These are phyloP conservation scores for Blastobotrys robertii DNA, from an alignment of 805 yeast species.

Conservation along the genomic window DNA sequence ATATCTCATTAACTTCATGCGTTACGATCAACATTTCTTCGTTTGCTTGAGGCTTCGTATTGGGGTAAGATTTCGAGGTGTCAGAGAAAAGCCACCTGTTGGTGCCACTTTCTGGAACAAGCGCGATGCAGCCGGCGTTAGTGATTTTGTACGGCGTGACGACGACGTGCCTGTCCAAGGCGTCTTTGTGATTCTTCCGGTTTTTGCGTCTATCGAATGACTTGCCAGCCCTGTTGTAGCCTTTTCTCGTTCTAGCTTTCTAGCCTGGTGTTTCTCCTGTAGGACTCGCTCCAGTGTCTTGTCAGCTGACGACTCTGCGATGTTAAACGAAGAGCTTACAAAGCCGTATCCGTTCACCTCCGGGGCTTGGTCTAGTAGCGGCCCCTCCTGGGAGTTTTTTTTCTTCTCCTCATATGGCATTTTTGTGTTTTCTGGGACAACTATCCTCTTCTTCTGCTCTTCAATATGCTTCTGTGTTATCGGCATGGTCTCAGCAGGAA, in stretches of 20 bases:
- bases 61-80: too few species aligned
- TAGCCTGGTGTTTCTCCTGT: conserved; percentile 4
- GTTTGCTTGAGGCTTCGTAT: too few species aligned
- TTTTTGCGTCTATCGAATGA: conserved; percentile 4
- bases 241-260: conserved; percentile 2
- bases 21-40: too few species aligned
- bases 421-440: too few species aligned
- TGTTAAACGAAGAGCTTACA: conserved; percentile 12
- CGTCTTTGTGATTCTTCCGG: conserved; percentile 9
- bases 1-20: conserved; percentile 2
- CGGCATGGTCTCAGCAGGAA: not conserved
- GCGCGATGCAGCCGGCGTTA: conserved; percentile 11
- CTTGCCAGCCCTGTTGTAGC: not conserved
- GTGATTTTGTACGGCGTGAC: not conserved
- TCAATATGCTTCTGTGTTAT: not conserved
- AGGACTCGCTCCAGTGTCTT: not conserved
- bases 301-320: conserved; percentile 7
- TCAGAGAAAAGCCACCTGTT: too few species aligned
- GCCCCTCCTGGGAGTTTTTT: too few species aligned
- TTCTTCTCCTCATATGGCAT: too few species aligned
- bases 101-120: too few species aligned
- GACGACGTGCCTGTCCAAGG: conserved; percentile 1
- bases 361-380: conserved; percentile 1
- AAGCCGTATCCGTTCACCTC: conserved; percentile 10
- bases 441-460: not conserved